Percentiles rank a stretch among this genome's conserved stretches.
Evolutionary conservation across 1,139 yeast species (phyloP).

Genomic region (Chernovozyma sophiae-reginae): DNA sequence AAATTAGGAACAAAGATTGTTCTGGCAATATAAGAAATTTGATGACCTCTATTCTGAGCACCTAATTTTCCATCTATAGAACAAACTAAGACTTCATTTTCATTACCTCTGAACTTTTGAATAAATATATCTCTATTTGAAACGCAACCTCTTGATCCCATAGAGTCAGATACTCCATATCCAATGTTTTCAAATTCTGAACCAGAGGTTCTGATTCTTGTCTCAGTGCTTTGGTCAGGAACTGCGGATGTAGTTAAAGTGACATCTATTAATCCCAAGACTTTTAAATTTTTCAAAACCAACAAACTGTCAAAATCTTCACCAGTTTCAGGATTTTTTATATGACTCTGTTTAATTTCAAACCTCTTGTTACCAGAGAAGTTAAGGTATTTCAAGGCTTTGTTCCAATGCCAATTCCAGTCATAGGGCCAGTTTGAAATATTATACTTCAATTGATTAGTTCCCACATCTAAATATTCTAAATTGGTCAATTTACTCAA

Average conservation of each 20-base stretch:
- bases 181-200: slow-evolving; percentile 74
- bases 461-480: slow-evolving; percentile 82
- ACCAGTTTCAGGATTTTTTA: slow-evolving; percentile 41
- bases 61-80: slow-evolving; percentile 83
- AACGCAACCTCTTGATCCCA: slow-evolving; percentile 66
- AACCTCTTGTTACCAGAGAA: slow-evolving; percentile 90
- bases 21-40: slow-evolving; percentile 70
- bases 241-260: slow-evolving; percentile 80
- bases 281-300: slow-evolving; percentile 63
- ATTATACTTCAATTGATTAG: slow-evolving; percentile 85
- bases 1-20: slow-evolving; percentile 63
- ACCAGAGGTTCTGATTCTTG: slow-evolving; percentile 91
- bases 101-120: slow-evolving; percentile 84
- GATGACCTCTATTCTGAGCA: slow-evolving; percentile 54
- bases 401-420: slow-evolving; percentile 95
- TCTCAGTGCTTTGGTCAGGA: slow-evolving; percentile 82
- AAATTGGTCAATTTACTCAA: slow-evolving; percentile 64
- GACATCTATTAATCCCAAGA: slow-evolving; percentile 90
- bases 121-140: slow-evolving; percentile 81
- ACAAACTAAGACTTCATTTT: slow-evolving; percentile 67
- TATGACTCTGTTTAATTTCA: slow-evolving; percentile 70
- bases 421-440: slow-evolving; percentile 94
- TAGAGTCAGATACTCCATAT: slow-evolving; percentile 87
- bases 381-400: slow-evolving; percentile 71
- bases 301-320: slow-evolving; percentile 73